Conservation (phyloP, 768 basidiomycete genomes). For the Fomitopsis serialis region DNA sequence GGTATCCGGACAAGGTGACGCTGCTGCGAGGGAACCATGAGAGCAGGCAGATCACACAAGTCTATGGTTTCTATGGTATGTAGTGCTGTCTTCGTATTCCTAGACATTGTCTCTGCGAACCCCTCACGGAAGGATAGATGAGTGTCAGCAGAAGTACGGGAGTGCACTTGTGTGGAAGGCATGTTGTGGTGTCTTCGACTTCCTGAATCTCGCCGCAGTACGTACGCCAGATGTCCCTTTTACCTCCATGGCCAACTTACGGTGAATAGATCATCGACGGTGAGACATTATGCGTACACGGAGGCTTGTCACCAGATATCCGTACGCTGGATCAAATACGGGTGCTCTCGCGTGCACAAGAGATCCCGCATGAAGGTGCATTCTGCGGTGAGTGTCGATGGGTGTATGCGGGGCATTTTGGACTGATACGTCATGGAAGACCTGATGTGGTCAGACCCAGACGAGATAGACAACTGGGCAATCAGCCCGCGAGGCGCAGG, state of each 20-base stretch:
- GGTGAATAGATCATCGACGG: constrained; percentile 99
- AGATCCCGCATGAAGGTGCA: constrained; percentile 98
- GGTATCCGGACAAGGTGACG: constrained; percentile 91
- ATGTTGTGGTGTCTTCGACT: constrained; percentile 95
- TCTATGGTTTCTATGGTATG: constrained; percentile 96
- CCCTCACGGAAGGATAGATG: constrained; percentile 46
- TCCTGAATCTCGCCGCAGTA: constrained; percentile 90
- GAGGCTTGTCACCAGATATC: constrained; percentile 94
- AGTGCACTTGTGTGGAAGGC: constrained; percentile 95
- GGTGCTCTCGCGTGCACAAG: constrained; percentile 89
- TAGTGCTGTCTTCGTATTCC: not conserved
- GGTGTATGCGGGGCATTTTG: too few relatives aligned
- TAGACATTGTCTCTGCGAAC: not conserved
- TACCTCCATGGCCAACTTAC: not conserved
- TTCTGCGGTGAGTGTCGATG: constrained; percentile 66
- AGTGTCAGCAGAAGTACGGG: constrained; percentile 98
- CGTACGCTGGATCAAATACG: constrained; percentile 92
- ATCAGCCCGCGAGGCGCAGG: constrained; percentile 95
- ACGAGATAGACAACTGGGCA: constrained; percentile 94
- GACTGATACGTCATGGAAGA: constrained; percentile 38
- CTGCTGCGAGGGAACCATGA: constrained; percentile 94
- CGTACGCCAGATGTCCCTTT: constrained; percentile 19
- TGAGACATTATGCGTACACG: constrained; percentile 88
- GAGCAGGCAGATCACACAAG: constrained; percentile 95
- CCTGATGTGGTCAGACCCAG: constrained; percentile 98